A percentile compares a stretch with the other conserved stretches of the same genome.
These are phyloP conservation scores for Exophiala dermatitidis DNA, from an alignment of 2,329 filamentous ascomycete species.

Conservation along the genomic window DNA sequence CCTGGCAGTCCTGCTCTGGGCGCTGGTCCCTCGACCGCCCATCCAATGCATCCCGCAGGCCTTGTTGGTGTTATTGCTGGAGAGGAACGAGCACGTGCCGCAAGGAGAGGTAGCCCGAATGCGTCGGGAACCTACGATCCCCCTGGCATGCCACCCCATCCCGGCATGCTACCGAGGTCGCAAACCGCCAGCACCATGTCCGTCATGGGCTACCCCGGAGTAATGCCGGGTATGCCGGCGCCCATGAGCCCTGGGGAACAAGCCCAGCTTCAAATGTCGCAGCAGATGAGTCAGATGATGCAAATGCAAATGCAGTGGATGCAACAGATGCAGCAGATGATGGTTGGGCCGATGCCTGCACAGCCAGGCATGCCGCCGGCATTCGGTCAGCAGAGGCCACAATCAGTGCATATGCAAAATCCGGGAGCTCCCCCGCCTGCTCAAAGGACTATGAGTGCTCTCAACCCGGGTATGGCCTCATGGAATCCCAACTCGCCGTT, in stretches of 20 bases:
- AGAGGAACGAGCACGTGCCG: slow-evolving; percentile 70
- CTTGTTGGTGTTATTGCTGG: slow-evolving; percentile 81
- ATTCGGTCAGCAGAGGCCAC: slow-evolving; percentile 15
- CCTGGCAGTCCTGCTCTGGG: slow-evolving; percentile 32
- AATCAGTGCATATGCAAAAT: slow-evolving; percentile 19
- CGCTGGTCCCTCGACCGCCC: slow-evolving; percentile 23
- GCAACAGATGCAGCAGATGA: slow-evolving; percentile 61
- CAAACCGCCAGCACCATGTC: slow-evolving; percentile 34
- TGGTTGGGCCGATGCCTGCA: slow-evolving; percentile 39
- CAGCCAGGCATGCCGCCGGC: slow-evolving; percentile 14
- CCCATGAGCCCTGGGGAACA: slow-evolving; percentile 57
- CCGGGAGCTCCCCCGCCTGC: slow-evolving; percentile 31
- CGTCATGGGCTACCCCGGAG: slow-evolving; percentile 20
- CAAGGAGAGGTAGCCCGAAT: slow-evolving; percentile 71
- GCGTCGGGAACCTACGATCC: slow-evolving; percentile 42
- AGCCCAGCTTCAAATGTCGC: slow-evolving; percentile 70
- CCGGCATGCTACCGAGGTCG: slow-evolving; percentile 32
- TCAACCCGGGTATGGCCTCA: slow-evolving; percentile 54
- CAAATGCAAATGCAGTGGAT: slow-evolving; percentile 94
- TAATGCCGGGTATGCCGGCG: slow-evolving; percentile 26
- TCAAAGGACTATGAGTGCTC: slow-evolving; percentile 73
- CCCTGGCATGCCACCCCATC: slow-evolving; percentile 27
- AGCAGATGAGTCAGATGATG: slow-evolving; percentile 83
- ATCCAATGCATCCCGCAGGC: slow-evolving; percentile 58
- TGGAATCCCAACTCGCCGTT: slow-evolving; percentile 35